Evolutionary conservation across 495 filamentous ascomycete species (phyloP).

Genomic region (Apodospora peruviana): DNA sequence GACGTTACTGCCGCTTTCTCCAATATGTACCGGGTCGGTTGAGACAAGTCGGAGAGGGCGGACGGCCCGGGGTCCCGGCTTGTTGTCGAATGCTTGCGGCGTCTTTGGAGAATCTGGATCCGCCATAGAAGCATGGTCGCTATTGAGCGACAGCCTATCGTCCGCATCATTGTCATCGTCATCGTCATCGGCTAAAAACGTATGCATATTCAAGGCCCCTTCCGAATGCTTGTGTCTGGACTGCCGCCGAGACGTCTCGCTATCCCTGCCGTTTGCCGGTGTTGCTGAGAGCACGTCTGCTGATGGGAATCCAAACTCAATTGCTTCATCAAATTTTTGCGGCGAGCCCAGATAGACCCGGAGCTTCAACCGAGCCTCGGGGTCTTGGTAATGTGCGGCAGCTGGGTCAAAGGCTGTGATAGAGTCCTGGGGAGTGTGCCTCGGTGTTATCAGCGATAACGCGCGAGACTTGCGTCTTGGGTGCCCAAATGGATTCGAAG

Average conservation of each 20-base stretch:
- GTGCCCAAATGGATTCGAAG: constrained; percentile 21
- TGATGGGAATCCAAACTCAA: constrained; percentile 88
- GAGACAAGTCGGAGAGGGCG: constrained; percentile 28
- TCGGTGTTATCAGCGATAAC: constrained; percentile 44
- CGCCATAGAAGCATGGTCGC: constrained; percentile 45
- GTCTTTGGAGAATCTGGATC: constrained; percentile 53
- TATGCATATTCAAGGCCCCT: constrained; percentile 33
- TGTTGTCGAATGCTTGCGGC: constrained; percentile 38
- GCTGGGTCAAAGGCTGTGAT: constrained; percentile 61
- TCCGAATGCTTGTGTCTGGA: constrained; percentile 24
- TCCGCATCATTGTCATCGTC: constrained; percentile 39
- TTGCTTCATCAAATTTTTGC: constrained; percentile 91
- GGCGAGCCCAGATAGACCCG: constrained; percentile 85
- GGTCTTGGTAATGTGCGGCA: constrained; percentile 83
- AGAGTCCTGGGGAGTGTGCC: constrained; percentile 39
- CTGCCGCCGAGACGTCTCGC: constrained; percentile 10
- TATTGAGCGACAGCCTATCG: constrained; percentile 34
- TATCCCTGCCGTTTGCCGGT: constrained; percentile 7
- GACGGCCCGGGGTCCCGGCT: constrained; percentile 4
- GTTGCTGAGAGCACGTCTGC: constrained; percentile 31
- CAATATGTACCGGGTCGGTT: constrained; percentile 5
- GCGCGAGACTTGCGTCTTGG: constrained; percentile 43
- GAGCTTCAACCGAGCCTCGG: constrained; percentile 80
- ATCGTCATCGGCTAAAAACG: constrained; percentile 46
- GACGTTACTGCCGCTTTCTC: constrained; percentile 22